Conservation (phyloP, 2,329 filamentous ascomycete genomes). For the Pezicula rhizophila region DNA sequence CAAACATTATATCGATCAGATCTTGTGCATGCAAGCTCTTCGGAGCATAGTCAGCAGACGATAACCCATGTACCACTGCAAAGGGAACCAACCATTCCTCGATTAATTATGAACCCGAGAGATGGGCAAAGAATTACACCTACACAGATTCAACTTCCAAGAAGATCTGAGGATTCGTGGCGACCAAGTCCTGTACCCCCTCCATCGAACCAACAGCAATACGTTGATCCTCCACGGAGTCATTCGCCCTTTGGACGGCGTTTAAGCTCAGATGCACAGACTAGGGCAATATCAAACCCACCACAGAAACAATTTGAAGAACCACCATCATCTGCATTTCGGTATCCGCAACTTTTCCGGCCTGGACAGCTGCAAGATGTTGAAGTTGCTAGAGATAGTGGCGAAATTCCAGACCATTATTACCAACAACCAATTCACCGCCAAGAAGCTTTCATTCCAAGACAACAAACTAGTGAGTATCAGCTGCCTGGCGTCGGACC, state of each 20-base stretch:
- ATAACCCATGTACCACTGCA: background rate
- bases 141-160: background rate
- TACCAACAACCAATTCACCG: slow-evolving; percentile 22
- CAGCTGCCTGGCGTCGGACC: slow-evolving; percentile 31
- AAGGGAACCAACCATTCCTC: background rate
- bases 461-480: slow-evolving; percentile 34
- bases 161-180: slow-evolving; percentile 20
- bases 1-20: background rate
- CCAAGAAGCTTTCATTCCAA: slow-evolving; percentile 32
- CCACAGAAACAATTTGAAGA: slow-evolving; percentile 28
- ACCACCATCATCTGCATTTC: slow-evolving; percentile 45
- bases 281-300: slow-evolving; percentile 1
- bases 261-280: slow-evolving; percentile 9
- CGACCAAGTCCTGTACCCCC: slow-evolving; percentile 10
- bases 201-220: slow-evolving; percentile 6
- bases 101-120: background rate
- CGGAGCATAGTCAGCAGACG: background rate
- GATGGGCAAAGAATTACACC: slow-evolving; percentile 1
- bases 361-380: slow-evolving; percentile 17
- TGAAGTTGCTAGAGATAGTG: slow-evolving; percentile 14
- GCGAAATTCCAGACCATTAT: slow-evolving; percentile 21
- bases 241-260: background rate
- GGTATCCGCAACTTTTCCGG: slow-evolving; percentile 43
- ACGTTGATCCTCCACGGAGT: background rate
- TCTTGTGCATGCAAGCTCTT: background rate